Percentiles rank a stretch among this genome's conserved stretches.
phyloP scores from a whole-genome alignment of 306 rosid genomes.

The Neltuma alba region DNA sequence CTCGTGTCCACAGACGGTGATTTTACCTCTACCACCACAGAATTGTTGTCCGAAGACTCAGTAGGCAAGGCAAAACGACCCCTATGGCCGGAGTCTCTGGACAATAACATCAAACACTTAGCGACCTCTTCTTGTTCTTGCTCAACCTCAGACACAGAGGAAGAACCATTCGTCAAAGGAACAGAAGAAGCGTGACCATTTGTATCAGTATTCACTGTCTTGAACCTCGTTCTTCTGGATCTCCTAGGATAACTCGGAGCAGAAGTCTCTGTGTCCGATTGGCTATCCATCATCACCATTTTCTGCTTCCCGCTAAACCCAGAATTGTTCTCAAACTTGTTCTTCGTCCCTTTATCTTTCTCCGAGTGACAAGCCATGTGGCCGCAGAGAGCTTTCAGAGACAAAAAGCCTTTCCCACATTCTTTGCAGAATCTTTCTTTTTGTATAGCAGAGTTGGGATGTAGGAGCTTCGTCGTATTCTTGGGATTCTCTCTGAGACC shows the following conservation, averaged over 20 bases:
- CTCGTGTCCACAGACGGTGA: slow-evolving; percentile 52
- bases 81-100: slow-evolving; percentile 55
- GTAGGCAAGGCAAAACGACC: slow-evolving; percentile 51
- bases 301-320: slow-evolving; percentile 47
- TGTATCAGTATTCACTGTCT: slow-evolving; percentile 22
- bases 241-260: slow-evolving; percentile 48
- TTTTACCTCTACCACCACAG: slow-evolving; percentile 61
- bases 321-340: slow-evolving; percentile 39
- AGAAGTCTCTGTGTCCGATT: slow-evolving; percentile 68
- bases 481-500: slow-evolving; percentile 82
- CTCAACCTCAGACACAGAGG: slow-evolving; percentile 58
- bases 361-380: slow-evolving; percentile 95
- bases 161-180: slow-evolving; percentile 8
- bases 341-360: slow-evolving; percentile 53
- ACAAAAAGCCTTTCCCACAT: slow-evolving; percentile 82
- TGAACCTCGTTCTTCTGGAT: slow-evolving; percentile 55
- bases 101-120: slow-evolving; percentile 77
- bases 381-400: slow-evolving; percentile 80
- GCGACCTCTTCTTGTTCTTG: slow-evolving; percentile 76
- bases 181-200: background rate
- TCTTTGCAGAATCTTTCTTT: slow-evolving; percentile 63
- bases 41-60: slow-evolving; percentile 75
- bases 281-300: slow-evolving; percentile 52
- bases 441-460: slow-evolving; percentile 42
- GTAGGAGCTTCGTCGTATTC: slow-evolving; percentile 65